Evolutionary conservation across 192 early-diverging fungal species (phyloP), one percentile per base, ranked within the genome.

Genomic region (Coemansia sp.): DNA sequence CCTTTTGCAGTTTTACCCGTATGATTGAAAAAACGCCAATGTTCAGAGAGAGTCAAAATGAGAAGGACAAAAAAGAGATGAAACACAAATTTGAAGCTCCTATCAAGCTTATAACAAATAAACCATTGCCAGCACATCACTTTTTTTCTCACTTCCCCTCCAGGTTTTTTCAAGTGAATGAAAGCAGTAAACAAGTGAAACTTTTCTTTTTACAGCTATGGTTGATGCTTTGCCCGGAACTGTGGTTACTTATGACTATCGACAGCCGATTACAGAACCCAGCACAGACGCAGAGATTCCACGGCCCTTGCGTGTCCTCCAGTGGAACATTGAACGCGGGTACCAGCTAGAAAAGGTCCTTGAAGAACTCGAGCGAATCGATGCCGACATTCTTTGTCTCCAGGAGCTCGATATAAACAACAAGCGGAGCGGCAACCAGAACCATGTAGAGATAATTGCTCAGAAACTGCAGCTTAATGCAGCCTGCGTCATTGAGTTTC

Each of bases 321-420:
- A 91, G 55, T 91, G 89, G 89, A 91, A 91, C 58, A 86, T 91
- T 45, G 89, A 91, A 59, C 83, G 89, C 42, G 88, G 88, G 50
- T 89, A 89, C 81, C 70, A 82, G 65, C 61, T 88, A 0, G 79
- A 83, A 2, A 67, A 72, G 8, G 84, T 89, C 20, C 49, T 89
- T 1, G 68, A 63, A 2, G 79, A 65, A 6, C 56, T 91, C 5
- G 59, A 71, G 28, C 47, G 65, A 23, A 62, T 88, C 18, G 81
- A 88, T 40, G 83, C 89, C 5, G 89, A 91, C 64, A 84, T 91
- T 23, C 65, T 83, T 10, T 80, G 84, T 48, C 63, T 91, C 20
- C 89, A 91, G 71, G 88, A 88, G 49, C 80, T 89, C n/a, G 89
- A 91, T 51, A 87, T 91, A 55, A 72, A 73, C 46, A 88, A 87